Percentiles rank a stretch among this genome's conserved stretches.
Conservation (phyloP, 2,329 filamentous ascomycete species). For the Huntiella bhutanensis region DNA sequence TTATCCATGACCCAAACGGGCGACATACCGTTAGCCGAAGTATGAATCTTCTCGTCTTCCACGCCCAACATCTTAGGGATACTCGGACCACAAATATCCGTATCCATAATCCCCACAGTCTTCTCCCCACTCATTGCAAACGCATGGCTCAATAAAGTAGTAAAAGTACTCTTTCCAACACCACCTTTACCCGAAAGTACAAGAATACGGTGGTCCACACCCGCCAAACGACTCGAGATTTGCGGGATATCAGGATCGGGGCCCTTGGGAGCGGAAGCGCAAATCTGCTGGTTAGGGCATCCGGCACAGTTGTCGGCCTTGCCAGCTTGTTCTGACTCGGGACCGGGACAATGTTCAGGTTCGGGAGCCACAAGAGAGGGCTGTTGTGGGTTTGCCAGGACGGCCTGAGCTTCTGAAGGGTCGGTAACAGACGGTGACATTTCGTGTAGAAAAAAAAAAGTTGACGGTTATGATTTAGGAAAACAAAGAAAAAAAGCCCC, state of each 20-base stretch:
- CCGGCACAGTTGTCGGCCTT: constrained; percentile 72
- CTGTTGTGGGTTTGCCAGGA: constrained; percentile 54
- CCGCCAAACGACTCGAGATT: constrained; percentile 64
- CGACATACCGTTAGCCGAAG: constrained; percentile 75
- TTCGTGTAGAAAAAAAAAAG: constrained; percentile 7
- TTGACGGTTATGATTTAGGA: not conserved
- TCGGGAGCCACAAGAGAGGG: constrained; percentile 84
- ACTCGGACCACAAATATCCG: constrained; percentile 87
- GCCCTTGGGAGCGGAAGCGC: constrained; percentile 82
- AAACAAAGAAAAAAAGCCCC: not conserved
- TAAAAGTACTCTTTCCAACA: constrained; percentile 92
- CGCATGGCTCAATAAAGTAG: constrained; percentile 68
- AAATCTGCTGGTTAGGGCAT: constrained; percentile 91
- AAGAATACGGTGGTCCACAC: constrained; percentile 79
- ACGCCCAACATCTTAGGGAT: constrained; percentile 99
- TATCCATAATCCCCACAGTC: constrained; percentile 90
- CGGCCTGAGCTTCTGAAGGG: constrained; percentile 40
- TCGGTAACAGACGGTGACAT: constrained; percentile 74
- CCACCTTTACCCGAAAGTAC: constrained; percentile 89
- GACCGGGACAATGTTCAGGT: constrained; percentile 91
- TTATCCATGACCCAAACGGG: constrained; percentile 94
- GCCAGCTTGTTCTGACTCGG: constrained; percentile 54
- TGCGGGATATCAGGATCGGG: constrained; percentile 85
- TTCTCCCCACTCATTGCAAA: constrained; percentile 65
- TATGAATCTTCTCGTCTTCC: constrained; percentile 80